Conservation (phyloP, 2,329 filamentous ascomycete species). For the Capronia epimyces region DNA sequence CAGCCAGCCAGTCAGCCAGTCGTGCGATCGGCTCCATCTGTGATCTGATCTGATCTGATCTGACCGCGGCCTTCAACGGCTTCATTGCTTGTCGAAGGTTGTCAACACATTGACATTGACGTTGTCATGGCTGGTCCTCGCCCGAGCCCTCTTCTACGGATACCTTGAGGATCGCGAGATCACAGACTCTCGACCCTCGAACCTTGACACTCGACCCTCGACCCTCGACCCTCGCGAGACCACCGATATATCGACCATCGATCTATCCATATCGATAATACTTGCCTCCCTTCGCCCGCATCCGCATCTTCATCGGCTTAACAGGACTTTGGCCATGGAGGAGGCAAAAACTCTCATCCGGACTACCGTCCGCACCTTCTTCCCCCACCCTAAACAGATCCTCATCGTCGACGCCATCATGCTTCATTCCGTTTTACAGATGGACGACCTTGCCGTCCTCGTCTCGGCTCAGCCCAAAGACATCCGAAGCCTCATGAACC, state of each 20-base stretch:
- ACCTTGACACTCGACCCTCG: too few species aligned
- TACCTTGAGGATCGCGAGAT: constrained; percentile 13
- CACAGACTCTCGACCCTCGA: not conserved
- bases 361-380: constrained; percentile 80
- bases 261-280: too few species aligned
- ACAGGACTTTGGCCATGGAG: constrained; percentile 47
- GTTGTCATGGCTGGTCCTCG: constrained; percentile 14
- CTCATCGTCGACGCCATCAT: constrained; percentile 75
- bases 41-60: not conserved
- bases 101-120: too few species aligned
- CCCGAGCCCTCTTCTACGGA: not conserved
- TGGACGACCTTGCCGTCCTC: constrained; percentile 80
- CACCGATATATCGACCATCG: too few species aligned
- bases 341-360: constrained; percentile 74
- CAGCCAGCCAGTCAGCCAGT: not conserved
- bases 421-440: constrained; percentile 70
- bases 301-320: not conserved
- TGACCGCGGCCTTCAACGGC: constrained; percentile 22
- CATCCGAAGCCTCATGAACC: constrained; percentile 80
- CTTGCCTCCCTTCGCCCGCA: not conserved
- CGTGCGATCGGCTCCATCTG: not conserved
- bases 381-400: constrained; percentile 69
- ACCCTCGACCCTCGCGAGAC: too few species aligned
- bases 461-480: constrained; percentile 89
- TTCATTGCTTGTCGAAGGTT: constrained; percentile 24